Evolutionary conservation across 345 rosid species (phyloP).

Genomic region (Balakata baccata): DNA sequence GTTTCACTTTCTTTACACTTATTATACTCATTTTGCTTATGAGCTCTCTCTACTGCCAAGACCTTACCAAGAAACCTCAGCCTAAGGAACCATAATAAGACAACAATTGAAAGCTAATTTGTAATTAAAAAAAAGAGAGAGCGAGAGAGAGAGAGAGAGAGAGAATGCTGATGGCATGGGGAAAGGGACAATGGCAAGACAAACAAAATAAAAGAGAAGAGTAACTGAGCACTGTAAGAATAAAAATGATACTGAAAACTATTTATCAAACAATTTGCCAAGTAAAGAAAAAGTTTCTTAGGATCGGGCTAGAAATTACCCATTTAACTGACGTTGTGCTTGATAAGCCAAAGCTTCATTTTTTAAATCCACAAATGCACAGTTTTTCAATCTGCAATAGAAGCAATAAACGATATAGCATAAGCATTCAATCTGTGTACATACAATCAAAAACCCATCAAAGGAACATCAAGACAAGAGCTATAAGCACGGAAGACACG

Average conservation of each 20-base stretch:
- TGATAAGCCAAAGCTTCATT: conserved; percentile 68
- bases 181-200: not conserved
- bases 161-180: not conserved
- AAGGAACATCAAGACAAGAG: not conserved
- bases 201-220: not conserved
- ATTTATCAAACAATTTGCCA: not conserved
- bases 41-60: conserved; percentile 71
- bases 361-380: conserved; percentile 87
- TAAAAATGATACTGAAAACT: not conserved
- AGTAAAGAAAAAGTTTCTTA: not conserved
- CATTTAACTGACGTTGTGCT: conserved; percentile 78
- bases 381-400: conserved; percentile 59
- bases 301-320: conserved; percentile 40
- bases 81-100: conserved; percentile 42
- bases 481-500: not conserved
- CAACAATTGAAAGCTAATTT: conserved; percentile 14
- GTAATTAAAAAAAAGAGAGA: no score
- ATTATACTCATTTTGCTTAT: conserved; percentile 42
- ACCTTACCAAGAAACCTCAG: conserved; percentile 92
- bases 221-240: not conserved
- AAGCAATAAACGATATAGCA: not conserved
- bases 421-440: not conserved
- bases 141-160: no score
- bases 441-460: not conserved
- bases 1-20: conserved; percentile 40